Percentiles rank a stretch among this genome's conserved stretches.
Conservation (phyloP, 208 protist species). For the Trypanosoma boissoni region DNA sequence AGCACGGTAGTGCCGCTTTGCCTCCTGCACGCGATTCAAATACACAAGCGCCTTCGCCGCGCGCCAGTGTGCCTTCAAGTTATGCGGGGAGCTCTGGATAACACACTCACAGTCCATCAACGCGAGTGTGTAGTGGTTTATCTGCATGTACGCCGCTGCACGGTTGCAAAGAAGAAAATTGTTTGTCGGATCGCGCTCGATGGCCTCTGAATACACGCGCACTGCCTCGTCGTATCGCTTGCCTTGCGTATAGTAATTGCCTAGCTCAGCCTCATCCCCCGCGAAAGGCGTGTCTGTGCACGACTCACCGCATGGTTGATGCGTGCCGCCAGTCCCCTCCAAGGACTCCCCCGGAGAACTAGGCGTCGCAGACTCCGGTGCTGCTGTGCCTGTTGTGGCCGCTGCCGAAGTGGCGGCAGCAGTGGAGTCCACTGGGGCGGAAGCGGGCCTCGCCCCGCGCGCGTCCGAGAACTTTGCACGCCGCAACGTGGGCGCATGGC, state of each 20-base stretch:
- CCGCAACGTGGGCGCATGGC: no score
- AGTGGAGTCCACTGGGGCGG: no score
- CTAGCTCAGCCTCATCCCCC: slow-evolving; percentile 39
- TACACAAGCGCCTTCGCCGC: slow-evolving; percentile 61
- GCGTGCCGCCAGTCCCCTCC: no score
- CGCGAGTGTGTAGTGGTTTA: slow-evolving; percentile 51
- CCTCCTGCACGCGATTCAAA: slow-evolving; percentile 26
- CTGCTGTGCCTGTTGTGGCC: no score
- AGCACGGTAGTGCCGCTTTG: slow-evolving; percentile 47
- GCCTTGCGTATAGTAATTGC: slow-evolving; percentile 54
- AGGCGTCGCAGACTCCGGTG: no score
- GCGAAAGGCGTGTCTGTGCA: neutral
- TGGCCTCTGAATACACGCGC: slow-evolving; percentile 60
- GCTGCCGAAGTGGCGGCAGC: no score
- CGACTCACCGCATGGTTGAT: no score
- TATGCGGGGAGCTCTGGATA: slow-evolving; percentile 35
- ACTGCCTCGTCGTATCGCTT: slow-evolving; percentile 52
- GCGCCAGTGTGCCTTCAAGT: slow-evolving; percentile 68
- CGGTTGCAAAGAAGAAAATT: slow-evolving; percentile 68
- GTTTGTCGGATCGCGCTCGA: slow-evolving; percentile 46
- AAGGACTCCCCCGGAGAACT: no score
- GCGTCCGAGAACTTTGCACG: no score
- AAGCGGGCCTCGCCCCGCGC: no score
- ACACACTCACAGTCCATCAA: slow-evolving; percentile 69
- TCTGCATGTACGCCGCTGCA: slow-evolving; percentile 63